phyloP scores from a whole-genome alignment of 768 basidiomycete species.

The Phaeolepiota aurea region DNA sequence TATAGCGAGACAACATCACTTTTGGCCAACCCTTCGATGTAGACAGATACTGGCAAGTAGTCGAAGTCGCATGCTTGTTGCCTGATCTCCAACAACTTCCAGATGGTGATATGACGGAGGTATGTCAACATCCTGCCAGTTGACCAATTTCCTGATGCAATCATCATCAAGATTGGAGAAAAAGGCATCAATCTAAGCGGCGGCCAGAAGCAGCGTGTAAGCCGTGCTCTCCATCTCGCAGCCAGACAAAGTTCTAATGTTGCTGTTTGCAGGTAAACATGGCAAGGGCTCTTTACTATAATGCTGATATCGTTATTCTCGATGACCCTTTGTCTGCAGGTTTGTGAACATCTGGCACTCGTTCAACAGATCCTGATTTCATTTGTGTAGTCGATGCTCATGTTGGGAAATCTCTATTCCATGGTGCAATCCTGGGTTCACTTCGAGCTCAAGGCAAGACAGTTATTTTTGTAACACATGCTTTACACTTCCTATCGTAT shows the following conservation, averaged over 20 bases:
- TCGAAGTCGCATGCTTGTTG: conserved; percentile 50
- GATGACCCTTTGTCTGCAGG: conserved; percentile 64
- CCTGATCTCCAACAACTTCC: conserved; percentile 58
- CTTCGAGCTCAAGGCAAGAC: conserved; percentile 46
- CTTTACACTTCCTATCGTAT: conserved; percentile 73
- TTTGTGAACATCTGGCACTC: conserved; percentile 11
- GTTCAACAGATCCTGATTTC: not conserved
- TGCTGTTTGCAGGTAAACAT: conserved; percentile 45
- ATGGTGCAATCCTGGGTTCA: conserved; percentile 47
- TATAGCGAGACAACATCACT: conserved; percentile 54
- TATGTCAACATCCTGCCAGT: conserved; percentile 11
- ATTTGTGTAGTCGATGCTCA: conserved; percentile 54
- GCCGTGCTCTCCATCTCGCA: conserved; percentile 5
- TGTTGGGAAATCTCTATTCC: conserved; percentile 62
- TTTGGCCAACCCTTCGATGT: conserved; percentile 63
- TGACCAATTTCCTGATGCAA: not conserved
- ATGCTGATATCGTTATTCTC: conserved; percentile 52
- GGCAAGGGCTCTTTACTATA: conserved; percentile 58
- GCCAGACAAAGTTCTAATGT: not conserved
- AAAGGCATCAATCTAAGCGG: conserved; percentile 63
- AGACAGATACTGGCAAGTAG: conserved; percentile 54
- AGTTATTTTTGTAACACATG: conserved; percentile 80
- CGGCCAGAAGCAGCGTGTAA: conserved; percentile 55
- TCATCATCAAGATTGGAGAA: conserved; percentile 47
- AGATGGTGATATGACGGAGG: conserved; percentile 69